Evolutionary conservation across 2,329 filamentous ascomycete species (phyloP), one percentile per base, ranked within the genome.

Genomic region (Talaromyces pinophilus): DNA sequence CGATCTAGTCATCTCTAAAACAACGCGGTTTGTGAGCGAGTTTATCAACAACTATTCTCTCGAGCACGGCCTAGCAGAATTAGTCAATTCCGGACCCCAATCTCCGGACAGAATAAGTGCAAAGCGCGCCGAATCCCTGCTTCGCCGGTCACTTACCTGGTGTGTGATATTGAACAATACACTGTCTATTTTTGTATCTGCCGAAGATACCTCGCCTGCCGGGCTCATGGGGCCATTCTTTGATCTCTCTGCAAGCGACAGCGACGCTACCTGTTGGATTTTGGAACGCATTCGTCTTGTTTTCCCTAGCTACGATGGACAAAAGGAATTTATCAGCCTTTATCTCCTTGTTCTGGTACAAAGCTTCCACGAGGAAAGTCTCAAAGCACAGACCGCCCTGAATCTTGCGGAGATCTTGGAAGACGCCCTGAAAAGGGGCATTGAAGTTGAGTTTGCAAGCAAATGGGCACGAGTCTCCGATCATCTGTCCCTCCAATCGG

Each of bases 121-220:
- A 25, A 75, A 71, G 22, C 75, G 77, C 30, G 72, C 76, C 19
- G 74, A 73, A 22, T 77, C 78, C 25, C 71, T 79, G 10, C 73
- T 79, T 15, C 71, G 77, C 48, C 76, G 77, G 65, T 73, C 73
- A 7, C 69, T 79, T 11, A 68, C 75, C 4, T 79, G 77, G 77
- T 71, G 71, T 40, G 68, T 65, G 2, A 63, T 72, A 10, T 52
- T 79, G 65, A 67, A 69, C 1, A 55, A 63, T 15, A 42, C 52
- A 11, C 48, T 77, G 17, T 62, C 67, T 13, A 44, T 57, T 30
- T 11, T 6, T 35, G 28, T 44, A 5, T 57, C 38, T 3, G 48
- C 52, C 13, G 38, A 33, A 11, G 62, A 59, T n/a, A 46, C 52
- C 5, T 67, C 66, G 5, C 66, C 63, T 13, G 57, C 57, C 7